Conservation (phyloP, 1,284 basidiomycete genomes). For the Austropuccinia psidii region DNA sequence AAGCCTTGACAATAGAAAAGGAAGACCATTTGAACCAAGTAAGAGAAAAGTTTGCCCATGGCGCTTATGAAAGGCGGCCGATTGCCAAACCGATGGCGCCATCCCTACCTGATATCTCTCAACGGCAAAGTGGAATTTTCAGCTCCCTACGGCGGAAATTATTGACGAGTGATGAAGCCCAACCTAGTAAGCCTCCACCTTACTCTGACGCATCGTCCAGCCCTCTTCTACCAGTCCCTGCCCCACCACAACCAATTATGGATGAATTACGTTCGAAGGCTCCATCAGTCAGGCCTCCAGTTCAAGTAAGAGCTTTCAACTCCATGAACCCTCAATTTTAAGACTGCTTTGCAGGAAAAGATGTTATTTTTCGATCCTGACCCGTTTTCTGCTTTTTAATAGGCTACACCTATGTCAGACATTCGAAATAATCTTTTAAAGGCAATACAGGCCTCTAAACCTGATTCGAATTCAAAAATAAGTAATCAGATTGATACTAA, state of each 20-base stretch:
- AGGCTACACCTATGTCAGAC: constrained; percentile 45
- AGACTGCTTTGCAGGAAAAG: not conserved
- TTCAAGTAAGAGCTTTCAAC: not conserved
- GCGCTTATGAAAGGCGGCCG: constrained; percentile 17
- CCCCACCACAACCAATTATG: constrained; percentile 1
- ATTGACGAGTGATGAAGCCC: constrained; percentile 14
- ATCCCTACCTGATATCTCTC: constrained; percentile 9
- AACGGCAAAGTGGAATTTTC: constrained; percentile 31
- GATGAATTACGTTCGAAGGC: not conserved
- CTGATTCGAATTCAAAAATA: constrained; percentile 47
- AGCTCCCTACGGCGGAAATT: constrained; percentile 27
- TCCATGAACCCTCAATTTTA: not conserved
- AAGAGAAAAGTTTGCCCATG: constrained; percentile 32
- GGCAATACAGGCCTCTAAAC: constrained; percentile 48
- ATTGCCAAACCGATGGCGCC: not conserved
- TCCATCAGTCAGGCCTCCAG: constrained; percentile 8
- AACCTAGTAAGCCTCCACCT: constrained; percentile 4
- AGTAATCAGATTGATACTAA: constrained; percentile 45
- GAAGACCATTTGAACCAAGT: constrained; percentile 35
- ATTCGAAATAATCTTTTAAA: constrained; percentile 47
- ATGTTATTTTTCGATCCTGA: not conserved
- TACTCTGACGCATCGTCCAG: constrained; percentile 13
- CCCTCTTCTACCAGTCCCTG: not conserved
- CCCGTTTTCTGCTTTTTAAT: not conserved
- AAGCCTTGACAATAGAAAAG: constrained; percentile 19